Conservation (phyloP, 495 filamentous ascomycete species). For the Penicillium pulvis region DNA sequence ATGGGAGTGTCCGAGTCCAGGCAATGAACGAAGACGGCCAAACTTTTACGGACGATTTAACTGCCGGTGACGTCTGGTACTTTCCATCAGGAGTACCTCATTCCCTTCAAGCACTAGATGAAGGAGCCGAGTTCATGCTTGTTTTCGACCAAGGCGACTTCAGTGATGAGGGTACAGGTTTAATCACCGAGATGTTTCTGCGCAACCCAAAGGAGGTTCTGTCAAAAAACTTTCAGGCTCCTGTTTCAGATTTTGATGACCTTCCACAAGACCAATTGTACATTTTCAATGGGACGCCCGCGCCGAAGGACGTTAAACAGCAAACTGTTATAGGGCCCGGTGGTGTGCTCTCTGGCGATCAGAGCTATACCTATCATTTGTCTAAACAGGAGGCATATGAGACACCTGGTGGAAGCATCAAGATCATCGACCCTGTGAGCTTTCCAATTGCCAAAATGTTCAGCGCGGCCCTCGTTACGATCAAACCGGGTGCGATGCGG, state of each 20-base stretch:
- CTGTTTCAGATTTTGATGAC: slow-evolving; percentile 9
- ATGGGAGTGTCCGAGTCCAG: slow-evolving; percentile 12
- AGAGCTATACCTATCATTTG: slow-evolving; percentile 14
- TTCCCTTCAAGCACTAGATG: slow-evolving; percentile 9
- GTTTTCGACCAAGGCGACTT: slow-evolving; percentile 12
- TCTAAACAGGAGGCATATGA: slow-evolving; percentile 11
- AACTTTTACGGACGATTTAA: slow-evolving; percentile 10
- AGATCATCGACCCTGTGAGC: slow-evolving; percentile 12
- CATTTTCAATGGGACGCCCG: slow-evolving; percentile 12
- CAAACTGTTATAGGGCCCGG: slow-evolving; percentile 8
- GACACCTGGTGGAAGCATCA: slow-evolving; percentile 14
- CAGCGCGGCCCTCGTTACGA: slow-evolving; percentile 11
- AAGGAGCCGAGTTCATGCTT: slow-evolving; percentile 10
- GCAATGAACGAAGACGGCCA: slow-evolving; percentile 12
- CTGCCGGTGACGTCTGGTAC: slow-evolving; percentile 12
- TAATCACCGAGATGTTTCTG: slow-evolving; percentile 13
- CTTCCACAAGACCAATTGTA: slow-evolving; percentile 10
- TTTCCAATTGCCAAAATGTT: slow-evolving; percentile 10
- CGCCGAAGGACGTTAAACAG: slow-evolving; percentile 6
- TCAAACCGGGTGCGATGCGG: slow-evolving; percentile 13
- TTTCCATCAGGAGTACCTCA: slow-evolving; percentile 10
- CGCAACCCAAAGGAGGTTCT: slow-evolving; percentile 12
- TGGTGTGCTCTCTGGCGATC: slow-evolving; percentile 3
- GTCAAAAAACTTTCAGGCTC: slow-evolving; percentile 10
- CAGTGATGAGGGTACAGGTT: slow-evolving; percentile 4